phyloP scores from a whole-genome alignment of 345 rosid genomes.

The Salix viminalis region DNA sequence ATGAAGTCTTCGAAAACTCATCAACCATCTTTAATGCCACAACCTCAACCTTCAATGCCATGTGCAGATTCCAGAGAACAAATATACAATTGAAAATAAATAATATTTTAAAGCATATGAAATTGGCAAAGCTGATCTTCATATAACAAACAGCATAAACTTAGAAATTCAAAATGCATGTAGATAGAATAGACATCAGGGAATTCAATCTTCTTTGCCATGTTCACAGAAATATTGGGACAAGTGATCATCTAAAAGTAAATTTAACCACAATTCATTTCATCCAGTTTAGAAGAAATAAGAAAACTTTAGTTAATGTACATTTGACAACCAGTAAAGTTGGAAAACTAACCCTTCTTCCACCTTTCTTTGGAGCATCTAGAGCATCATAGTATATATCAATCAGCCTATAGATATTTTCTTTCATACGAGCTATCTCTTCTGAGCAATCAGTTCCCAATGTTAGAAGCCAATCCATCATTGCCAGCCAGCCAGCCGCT shows the following conservation, averaged over 20 bases:
- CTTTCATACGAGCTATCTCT: slow-evolving; percentile 40
- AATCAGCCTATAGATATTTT: slow-evolving; percentile 36
- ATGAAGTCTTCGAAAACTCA: not conserved
- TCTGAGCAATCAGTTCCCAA: slow-evolving; percentile 29
- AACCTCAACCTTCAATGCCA: not conserved
- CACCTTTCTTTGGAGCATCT: slow-evolving; percentile 61
- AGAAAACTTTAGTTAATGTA: not conserved
- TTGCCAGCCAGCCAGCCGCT: slow-evolving; percentile 62
- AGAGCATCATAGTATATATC: slow-evolving; percentile 75
- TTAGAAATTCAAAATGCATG: not conserved
- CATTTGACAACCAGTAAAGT: not conserved
- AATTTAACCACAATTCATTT: not conserved
- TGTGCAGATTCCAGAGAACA: no score
- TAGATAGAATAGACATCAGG: not conserved
- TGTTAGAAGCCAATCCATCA: slow-evolving; percentile 66
- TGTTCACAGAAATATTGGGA: not conserved
- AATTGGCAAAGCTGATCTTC: no score
- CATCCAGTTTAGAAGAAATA: not conserved
- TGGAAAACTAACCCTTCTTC: slow-evolving; percentile 34
- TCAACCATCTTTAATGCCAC: not conserved
- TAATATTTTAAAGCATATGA: no score
- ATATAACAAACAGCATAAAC: not conserved
- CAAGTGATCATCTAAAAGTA: not conserved
- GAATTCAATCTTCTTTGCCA: not conserved
- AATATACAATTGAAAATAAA: no score